Evolutionary conservation across 495 filamentous ascomycete genomes (phyloP), one percentile per base, ranked within the genome.

Genomic region (Daldinia decipiens): DNA sequence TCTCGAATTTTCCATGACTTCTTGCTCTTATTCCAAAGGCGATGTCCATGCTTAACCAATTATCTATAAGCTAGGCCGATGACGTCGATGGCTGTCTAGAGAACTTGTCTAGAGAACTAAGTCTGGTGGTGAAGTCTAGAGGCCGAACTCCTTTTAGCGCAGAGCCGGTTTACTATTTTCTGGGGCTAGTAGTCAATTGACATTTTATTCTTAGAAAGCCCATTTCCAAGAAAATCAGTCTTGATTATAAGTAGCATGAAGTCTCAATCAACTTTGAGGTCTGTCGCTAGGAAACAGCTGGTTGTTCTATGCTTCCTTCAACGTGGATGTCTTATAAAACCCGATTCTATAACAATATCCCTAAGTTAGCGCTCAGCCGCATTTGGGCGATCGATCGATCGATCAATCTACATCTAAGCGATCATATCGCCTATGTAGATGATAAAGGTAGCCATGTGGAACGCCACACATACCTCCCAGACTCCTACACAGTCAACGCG

Each of bases 321-420:
- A 24, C 39, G 36, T 51, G 39, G 2, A 36, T 17, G 58, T 59
- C 43, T 50, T 7, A 24, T 40, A 34, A 62, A 68, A 59, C 59
- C 66, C 53, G 36, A 54, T 63, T 63, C 36, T 1, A 17, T 43
- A 21, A 11, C 9, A 47, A 47, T 47, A 1, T 47, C 19, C 8
- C 17, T 11, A 17, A 8, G 7, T 47, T 47, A 47, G 17, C 19
- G 19, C 29, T 67, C 63, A 71, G 58, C 68, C 52, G 62, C 62
- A 66, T 29, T 51, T 61, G 40, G 6, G 21, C 26, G 68, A 66
- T 71, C 68, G 57, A 66, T 71, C 68, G 57, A 66, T 66, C 68
- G 68, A 71, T 71, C 68, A 58, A 51, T 40, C 11, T 13, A 45
- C 5, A 26, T 45, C 9, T 36, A 27, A 6, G 19, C n/a, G 8